Base-by-base conservation (phyloP, 148 eudicot species). In the Amaranthus hypochondriacus region DNA sequence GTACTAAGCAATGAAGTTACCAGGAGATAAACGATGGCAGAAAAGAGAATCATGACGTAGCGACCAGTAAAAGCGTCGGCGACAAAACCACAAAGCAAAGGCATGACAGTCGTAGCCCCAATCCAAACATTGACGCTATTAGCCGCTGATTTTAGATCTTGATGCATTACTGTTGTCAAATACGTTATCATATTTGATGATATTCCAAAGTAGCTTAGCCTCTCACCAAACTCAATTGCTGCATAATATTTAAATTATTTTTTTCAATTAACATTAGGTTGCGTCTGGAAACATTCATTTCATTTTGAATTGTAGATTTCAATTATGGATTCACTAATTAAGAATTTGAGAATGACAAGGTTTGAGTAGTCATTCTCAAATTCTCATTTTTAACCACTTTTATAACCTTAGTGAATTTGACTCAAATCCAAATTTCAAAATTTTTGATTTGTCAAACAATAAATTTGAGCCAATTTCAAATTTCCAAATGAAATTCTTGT, bases 211-310 rank as follows among this genome's bases (percentile, higher is more conserved):
- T 90, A 90, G 74, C 88, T 87, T 79, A 92, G 70, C 79, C 92
- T 88, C 82, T 92, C 98, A 66, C 93, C 84, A 73, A 90, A 90
- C 84, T 92, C 96, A 49, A 90, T 87, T 73, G 88, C 98, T 92
- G 87, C 85, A 69, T 72, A 6, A 14, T 14, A 51, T 51, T 5
- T 51, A 0, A 51, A 51, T 5, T 28, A 28, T 28, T 28, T 28
- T 28, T 18, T 18, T 18, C 18, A 18, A n/a, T n/a, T n/a, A n/a
- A n/a, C n/a, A n/a, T n/a, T n/a, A n/a, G n/a, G 18, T 18, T 18
- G 18, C 18, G 18, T 18, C 18, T 18, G 18, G 18, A 18, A 18
- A 18, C 18, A 18, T 18, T 18, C 18, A 18, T 18, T 18, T 18
- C 18, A 18, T 18, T 18, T 18, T 18, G 18, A 18, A 18, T 18